A percentile compares a stretch with the other conserved stretches of the same genome.
These are phyloP conservation scores for Silene coronaria DNA, from an alignment of 179 eudicot species.

Conservation along the genomic window DNA sequence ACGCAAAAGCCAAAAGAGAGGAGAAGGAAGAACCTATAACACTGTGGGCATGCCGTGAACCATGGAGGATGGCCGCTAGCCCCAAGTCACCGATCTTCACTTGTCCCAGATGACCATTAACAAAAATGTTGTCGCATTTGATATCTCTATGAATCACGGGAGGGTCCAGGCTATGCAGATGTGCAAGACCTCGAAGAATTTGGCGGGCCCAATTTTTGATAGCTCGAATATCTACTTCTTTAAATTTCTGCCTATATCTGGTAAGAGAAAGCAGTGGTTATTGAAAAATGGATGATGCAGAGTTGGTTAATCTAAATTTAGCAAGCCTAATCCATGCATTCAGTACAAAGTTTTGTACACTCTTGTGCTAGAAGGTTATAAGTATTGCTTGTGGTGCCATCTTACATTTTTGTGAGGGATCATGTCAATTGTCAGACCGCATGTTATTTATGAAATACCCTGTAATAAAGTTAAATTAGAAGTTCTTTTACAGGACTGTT, in stretches of 20 bases:
- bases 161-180: slow-evolving; percentile 65
- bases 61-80: slow-evolving; percentile 62
- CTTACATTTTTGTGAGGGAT: not conserved
- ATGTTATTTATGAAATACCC: not conserved
- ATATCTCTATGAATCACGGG: slow-evolving; percentile 78
- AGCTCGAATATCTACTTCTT: slow-evolving; percentile 44
- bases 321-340: not conserved
- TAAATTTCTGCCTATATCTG: slow-evolving; percentile 65
- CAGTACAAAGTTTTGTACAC: not conserved
- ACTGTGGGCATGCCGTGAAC: slow-evolving; percentile 61
- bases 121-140: slow-evolving; percentile 75
- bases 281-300: not conserved
- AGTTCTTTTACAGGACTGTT: not conserved
- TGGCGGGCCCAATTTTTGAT: slow-evolving; percentile 71
- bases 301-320: not conserved
- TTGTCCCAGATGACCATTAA: slow-evolving; percentile 74
- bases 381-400: not conserved
- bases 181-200: slow-evolving; percentile 54
- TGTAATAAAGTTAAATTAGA: too few species aligned
- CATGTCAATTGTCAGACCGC: not conserved
- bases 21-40: slow-evolving; percentile 45
- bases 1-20: not conserved
- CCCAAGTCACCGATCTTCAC: slow-evolving; percentile 87
- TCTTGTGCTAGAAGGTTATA: not conserved
- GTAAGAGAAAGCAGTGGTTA: slow-evolving; percentile 3